phyloP scores from a whole-genome alignment of 805 yeast genomes.

The Kodamaea neixiangensis region DNA sequence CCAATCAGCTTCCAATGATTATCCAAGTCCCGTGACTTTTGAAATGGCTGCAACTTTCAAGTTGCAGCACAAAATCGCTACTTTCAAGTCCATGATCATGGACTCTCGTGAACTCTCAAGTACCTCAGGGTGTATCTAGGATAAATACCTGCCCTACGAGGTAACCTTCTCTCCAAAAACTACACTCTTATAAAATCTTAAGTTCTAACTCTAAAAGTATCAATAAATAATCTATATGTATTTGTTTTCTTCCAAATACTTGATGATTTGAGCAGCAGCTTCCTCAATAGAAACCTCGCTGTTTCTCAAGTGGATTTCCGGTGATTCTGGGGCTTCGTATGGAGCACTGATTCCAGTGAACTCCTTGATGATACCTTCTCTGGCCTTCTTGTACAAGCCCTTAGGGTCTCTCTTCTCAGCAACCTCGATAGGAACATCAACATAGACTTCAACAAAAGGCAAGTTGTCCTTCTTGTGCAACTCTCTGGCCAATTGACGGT shows the following conservation, averaged over 20 bases:
- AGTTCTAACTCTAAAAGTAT: background rate
- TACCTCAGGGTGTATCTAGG: no score
- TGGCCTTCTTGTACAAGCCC: slow-evolving; percentile 94
- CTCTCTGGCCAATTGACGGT: slow-evolving; percentile 83
- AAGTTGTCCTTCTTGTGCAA: slow-evolving; percentile 73
- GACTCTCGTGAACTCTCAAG: no score
- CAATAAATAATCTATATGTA: slow-evolving; percentile 5
- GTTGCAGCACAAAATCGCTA: background rate
- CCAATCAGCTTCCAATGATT: no score
- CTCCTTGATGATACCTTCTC: slow-evolving; percentile 91
- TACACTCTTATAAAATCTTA: background rate
- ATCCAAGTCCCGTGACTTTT: no score
- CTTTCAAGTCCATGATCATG: no score
- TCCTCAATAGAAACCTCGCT: slow-evolving; percentile 72
- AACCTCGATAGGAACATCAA: slow-evolving; percentile 90
- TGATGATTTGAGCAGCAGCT: slow-evolving; percentile 70
- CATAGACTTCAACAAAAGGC: slow-evolving; percentile 87
- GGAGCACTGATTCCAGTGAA: slow-evolving; percentile 97
- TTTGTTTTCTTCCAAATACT: slow-evolving; percentile 57
- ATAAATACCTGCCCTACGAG: no score
- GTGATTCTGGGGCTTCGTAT: slow-evolving; percentile 84
- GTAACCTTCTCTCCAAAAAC: no score
- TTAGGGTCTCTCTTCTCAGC: slow-evolving; percentile 98
- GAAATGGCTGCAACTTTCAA: slow-evolving; percentile 1
- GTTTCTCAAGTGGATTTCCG: slow-evolving; percentile 82